Evolutionary conservation across 2,329 filamentous ascomycete species (phyloP).

Genomic region (Acrodontium crateriforme): DNA sequence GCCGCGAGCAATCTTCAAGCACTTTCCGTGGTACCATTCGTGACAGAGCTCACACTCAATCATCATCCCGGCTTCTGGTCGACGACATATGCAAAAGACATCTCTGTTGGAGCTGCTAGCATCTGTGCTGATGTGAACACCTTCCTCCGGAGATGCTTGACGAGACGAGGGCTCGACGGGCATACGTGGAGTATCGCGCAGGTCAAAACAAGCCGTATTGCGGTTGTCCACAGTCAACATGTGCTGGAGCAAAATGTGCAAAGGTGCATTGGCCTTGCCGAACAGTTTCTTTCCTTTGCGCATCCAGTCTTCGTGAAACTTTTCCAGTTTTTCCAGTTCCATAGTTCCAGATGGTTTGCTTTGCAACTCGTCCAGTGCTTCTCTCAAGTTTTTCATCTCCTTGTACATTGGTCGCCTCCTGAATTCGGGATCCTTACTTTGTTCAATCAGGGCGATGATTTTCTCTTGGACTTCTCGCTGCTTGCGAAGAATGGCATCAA

Average conservation of each 20-base stretch:
- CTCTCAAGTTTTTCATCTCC: slow-evolving; percentile 83
- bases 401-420: slow-evolving; percentile 70
- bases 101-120: slow-evolving; percentile 46
- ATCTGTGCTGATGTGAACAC: slow-evolving; percentile 29
- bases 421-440: slow-evolving; percentile 61
- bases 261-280: slow-evolving; percentile 89
- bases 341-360: slow-evolving; percentile 84
- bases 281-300: slow-evolving; percentile 93
- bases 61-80: slow-evolving; percentile 94
- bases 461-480: slow-evolving; percentile 87
- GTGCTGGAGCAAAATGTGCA: slow-evolving; percentile 89
- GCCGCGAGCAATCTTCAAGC: slow-evolving; percentile 89
- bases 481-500: slow-evolving; percentile 89
- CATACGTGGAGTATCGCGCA: slow-evolving; percentile 72
- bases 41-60: slow-evolving; percentile 97
- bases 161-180: slow-evolving; percentile 86
- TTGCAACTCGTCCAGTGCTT: slow-evolving; percentile 74
- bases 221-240: slow-evolving; percentile 87
- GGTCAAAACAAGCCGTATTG: slow-evolving; percentile 83
- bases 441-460: slow-evolving; percentile 68
- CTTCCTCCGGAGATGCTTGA: slow-evolving; percentile 49
- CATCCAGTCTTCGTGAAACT: slow-evolving; percentile 98
- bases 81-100: slow-evolving; percentile 94
- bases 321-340: slow-evolving; percentile 87
- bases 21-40: slow-evolving; percentile 99